phyloP scores from a whole-genome alignment of 148 eudicot genomes.

The Rhododendron griersonianum region DNA sequence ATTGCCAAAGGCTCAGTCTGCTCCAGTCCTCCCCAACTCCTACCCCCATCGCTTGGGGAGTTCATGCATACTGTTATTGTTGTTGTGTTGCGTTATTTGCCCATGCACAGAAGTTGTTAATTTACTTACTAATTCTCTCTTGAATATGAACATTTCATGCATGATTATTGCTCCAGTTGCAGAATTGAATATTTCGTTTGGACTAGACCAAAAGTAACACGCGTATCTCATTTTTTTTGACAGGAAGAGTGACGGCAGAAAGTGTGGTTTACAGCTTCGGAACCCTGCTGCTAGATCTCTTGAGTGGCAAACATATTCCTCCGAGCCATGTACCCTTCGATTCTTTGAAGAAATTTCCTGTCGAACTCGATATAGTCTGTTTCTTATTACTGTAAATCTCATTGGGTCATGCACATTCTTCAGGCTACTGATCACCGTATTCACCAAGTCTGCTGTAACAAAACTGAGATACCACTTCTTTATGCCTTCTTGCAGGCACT shows the following conservation, averaged over 20 bases:
- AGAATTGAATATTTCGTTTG: not conserved
- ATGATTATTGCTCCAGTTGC: not conserved
- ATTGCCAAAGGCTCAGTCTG: too few relatives aligned
- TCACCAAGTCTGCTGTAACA: not conserved
- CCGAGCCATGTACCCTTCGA: constrained; percentile 56
- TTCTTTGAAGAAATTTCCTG: not conserved
- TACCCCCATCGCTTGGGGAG: not conserved
- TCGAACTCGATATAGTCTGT: not conserved
- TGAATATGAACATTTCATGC: not conserved
- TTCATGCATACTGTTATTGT: not conserved
- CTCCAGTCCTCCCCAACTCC: not conserved
- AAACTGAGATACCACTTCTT: not conserved
- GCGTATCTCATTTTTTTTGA: not conserved
- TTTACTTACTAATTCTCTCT: not conserved
- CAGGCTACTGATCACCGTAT: not conserved
- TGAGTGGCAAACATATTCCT: constrained; percentile 74
- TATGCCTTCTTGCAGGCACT: constrained; percentile 42
- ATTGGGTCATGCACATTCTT: not conserved
- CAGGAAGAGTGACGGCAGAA: constrained; percentile 63
- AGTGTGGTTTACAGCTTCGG: constrained; percentile 75
- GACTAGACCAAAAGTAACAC: not conserved
- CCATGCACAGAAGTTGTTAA: not conserved
- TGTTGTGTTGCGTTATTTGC: not conserved
- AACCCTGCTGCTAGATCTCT: constrained; percentile 66
- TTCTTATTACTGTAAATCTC: not conserved